Evolutionary conservation across 306 rosid genomes (phyloP).

Genomic region (Cercis canadensis): DNA sequence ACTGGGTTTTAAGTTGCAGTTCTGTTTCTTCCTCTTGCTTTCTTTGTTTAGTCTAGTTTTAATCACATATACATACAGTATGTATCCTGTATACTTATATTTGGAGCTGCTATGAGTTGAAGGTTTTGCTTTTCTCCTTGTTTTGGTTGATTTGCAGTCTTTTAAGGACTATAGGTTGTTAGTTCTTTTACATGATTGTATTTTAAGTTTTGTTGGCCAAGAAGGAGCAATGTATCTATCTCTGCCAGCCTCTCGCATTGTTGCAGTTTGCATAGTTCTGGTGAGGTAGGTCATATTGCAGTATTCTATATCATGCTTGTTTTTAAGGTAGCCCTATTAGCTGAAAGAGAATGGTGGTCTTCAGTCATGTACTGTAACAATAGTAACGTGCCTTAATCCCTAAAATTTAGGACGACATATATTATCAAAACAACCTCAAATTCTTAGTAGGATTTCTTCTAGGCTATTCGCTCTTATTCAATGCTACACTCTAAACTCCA

Average conservation of each 20-base stretch:
- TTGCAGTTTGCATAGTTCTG: neutral
- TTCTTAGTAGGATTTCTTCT: slow-evolving; percentile 10
- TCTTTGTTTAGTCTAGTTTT: slow-evolving; percentile 3
- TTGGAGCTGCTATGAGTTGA: neutral
- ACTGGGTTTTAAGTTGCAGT: slow-evolving; percentile 42
- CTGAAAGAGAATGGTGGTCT: slow-evolving; percentile 4
- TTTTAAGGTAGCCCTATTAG: neutral
- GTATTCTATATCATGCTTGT: slow-evolving; percentile 5
- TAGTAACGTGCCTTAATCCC: neutral
- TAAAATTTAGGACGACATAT: neutral
- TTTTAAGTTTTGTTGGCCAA: neutral
- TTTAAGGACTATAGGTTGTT: neutral
- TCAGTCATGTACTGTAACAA: slow-evolving; percentile 11
- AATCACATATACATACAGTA: neutral
- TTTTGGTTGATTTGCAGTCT: neutral
- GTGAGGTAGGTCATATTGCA: neutral
- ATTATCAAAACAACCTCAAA: slow-evolving; percentile 9
- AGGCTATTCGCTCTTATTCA: slow-evolving; percentile 3
- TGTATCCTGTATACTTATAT: neutral
- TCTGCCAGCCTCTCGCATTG: neutral
- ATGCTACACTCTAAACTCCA: neutral
- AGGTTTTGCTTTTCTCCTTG: neutral
- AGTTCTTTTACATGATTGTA: neutral
- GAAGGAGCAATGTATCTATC: neutral
- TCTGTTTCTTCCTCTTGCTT: slow-evolving; percentile 19